Percentiles rank a stretch among this genome's conserved stretches.
Evolutionary conservation across 2,329 filamentous ascomycete genomes (phyloP).

Genomic region (Mycosphaerella sp.): DNA sequence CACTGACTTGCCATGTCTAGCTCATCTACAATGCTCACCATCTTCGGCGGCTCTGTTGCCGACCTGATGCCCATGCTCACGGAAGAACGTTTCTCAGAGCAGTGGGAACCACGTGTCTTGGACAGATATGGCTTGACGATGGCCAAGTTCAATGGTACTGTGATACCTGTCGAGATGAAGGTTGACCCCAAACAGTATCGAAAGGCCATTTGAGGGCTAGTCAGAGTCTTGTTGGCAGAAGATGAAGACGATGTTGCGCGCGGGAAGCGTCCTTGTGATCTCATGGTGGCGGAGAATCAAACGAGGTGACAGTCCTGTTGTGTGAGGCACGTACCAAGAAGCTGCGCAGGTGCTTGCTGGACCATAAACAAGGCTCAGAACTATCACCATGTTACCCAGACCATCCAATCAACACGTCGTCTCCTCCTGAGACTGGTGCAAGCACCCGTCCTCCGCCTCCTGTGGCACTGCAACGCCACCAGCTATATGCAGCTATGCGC

Average conservation of each 20-base stretch:
- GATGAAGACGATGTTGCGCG: not conserved
- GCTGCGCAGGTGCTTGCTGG: not conserved
- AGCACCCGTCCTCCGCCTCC: constrained; percentile 8
- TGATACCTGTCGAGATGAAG: constrained; percentile 36
- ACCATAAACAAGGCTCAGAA: not conserved
- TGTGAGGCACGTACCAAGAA: not conserved
- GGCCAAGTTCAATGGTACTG: constrained; percentile 39
- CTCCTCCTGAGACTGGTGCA: constrained; percentile 4
- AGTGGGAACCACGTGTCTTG: constrained; percentile 37
- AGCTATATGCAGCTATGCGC: not conserved
- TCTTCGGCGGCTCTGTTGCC: constrained; percentile 36
- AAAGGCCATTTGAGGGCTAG: constrained; percentile 5
- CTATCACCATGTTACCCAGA: not conserved
- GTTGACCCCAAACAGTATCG: constrained; percentile 31
- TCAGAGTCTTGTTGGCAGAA: not conserved
- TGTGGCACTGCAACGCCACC: constrained; percentile 6
- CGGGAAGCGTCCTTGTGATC: not conserved
- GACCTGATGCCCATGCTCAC: constrained; percentile 38
- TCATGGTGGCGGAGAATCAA: not conserved
- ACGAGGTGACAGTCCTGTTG: not conserved
- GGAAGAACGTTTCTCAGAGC: constrained; percentile 38
- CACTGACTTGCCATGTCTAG: constrained; percentile 21
- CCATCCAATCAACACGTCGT: not conserved
- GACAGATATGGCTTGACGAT: constrained; percentile 38
- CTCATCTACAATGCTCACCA: constrained; percentile 40